Evolutionary conservation across 192 early-diverging fungal genomes (phyloP), one percentile per base, ranked within the genome.

Genomic region (Paraglomus brasilianum): DNA sequence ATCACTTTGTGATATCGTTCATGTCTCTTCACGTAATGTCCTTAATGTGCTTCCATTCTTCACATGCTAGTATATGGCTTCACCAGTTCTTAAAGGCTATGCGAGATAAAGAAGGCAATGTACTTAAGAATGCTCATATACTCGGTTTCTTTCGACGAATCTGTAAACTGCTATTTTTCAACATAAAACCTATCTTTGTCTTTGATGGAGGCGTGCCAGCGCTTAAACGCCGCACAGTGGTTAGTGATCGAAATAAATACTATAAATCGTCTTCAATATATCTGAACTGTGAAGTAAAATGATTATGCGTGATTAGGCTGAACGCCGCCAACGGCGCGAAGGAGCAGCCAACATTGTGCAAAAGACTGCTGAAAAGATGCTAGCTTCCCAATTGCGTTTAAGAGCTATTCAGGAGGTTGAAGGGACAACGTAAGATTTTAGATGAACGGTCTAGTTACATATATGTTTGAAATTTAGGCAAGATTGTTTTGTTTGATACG

Each of bases 1-100:
- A 30, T 30, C 3, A 1, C 3, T 30, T 30, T 30, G 30, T 3
- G 3, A 30, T 30, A 30, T 30, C 30, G 30, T 30, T 49, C 48
- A 49, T 2, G 1, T n/a, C 3, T 19, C 3, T n/a, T 49, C 2
- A 14, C 48, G 13, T 19, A 49, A 49, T 49, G 11, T 68, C 38
- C 15, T 55, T 56, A 68, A 68, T 8, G 8, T 43, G 39, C 40
- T 66, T 66, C 10, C 8, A 10, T 39, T 15, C 7, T 49, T 10
- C 21, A 66, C 67, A 69, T 80, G 97, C 95, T 15, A 91, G 88
- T 57, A 98, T 99, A 55, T 99, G 97, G 97, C 83, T 98, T 38
- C 87, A 98, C 74, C 97, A 99, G 82, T 96, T 98, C 68, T 68
- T 97, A 41, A 93, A 92, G 67, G 95, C 95, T 5, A 94, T 98